Conservation (phyloP, 1,284 basidiomycete genomes). For the Veloporphyrellus conicus region DNA sequence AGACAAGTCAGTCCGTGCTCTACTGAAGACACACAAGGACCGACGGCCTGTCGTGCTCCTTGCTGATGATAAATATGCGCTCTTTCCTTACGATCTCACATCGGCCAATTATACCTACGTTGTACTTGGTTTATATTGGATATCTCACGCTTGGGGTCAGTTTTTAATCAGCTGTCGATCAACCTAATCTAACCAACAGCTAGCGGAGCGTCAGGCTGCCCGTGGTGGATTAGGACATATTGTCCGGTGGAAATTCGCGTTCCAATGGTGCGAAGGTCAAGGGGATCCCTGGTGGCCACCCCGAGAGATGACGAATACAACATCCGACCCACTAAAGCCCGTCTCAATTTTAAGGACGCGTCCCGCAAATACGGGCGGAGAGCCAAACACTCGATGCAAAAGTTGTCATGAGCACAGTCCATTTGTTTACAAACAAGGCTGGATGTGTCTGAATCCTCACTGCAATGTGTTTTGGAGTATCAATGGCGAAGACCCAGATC, state of each 20-base stretch:
- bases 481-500: constrained; percentile 28
- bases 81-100: constrained; percentile 65
- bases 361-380: background rate
- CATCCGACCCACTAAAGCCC: background rate
- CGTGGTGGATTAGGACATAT: constrained; percentile 46
- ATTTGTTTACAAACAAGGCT: constrained; percentile 50
- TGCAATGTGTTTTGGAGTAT: constrained; percentile 56
- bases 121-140: constrained; percentile 69
- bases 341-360: background rate
- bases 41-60: constrained; percentile 59
- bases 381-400: constrained; percentile 23
- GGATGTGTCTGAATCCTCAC: constrained; percentile 58
- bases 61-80: constrained; percentile 64
- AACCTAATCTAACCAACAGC: constrained; percentile 14
- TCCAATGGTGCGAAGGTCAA: constrained; percentile 73
- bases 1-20: constrained; percentile 65
- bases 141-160: constrained; percentile 70
- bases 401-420: constrained; percentile 44
- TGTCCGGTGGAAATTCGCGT: constrained; percentile 72
- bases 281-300: constrained; percentile 36
- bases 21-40: constrained; percentile 52
- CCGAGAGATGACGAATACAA: constrained; percentile 1
- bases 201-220: constrained; percentile 61
- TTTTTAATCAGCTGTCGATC: constrained; percentile 4
- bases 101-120: constrained; percentile 56